phyloP scores from a whole-genome alignment of 1,139 yeast species.

The Pichia sp. region DNA sequence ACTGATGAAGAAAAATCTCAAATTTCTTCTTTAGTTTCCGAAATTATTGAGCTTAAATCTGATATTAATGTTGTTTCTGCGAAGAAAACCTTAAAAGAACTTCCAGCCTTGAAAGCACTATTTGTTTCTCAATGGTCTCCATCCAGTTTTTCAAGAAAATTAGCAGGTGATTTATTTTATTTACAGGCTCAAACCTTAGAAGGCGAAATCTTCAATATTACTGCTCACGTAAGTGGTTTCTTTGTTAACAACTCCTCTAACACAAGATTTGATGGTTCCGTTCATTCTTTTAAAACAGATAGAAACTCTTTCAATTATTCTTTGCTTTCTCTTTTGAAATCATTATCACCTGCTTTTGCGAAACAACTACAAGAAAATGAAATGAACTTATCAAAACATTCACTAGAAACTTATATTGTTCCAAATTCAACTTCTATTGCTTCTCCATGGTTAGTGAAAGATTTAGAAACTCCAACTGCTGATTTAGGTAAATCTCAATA shows the following conservation, averaged over 20 bases:
- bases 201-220: conserved; percentile 70
- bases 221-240: conserved; percentile 75
- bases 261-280: conserved; percentile 40
- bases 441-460: conserved; percentile 68
- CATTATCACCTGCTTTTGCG: conserved; percentile 46
- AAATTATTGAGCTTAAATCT: conserved; percentile 12
- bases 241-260: conserved; percentile 65
- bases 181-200: conserved; percentile 72
- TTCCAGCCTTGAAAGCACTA: conserved; percentile 50
- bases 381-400: conserved; percentile 37
- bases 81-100: conserved; percentile 24
- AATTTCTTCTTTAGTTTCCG: conserved; percentile 23
- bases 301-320: conserved; percentile 38
- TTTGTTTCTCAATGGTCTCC: conserved; percentile 83
- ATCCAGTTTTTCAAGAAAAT: conserved; percentile 42
- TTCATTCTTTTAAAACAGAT: conserved; percentile 19
- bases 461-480: conserved; percentile 33
- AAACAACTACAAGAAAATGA: conserved; percentile 35
- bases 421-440: conserved; percentile 59
- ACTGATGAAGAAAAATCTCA: conserved; percentile 31
- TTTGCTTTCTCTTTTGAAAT: conserved; percentile 46
- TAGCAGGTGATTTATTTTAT: conserved; percentile 77
- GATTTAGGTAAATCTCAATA: conserved; percentile 62
- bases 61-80: conserved; percentile 19
- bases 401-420: conserved; percentile 51